Evolutionary conservation across 768 basidiomycete species (phyloP).

Genomic region (Tephrocybe sp.): DNA sequence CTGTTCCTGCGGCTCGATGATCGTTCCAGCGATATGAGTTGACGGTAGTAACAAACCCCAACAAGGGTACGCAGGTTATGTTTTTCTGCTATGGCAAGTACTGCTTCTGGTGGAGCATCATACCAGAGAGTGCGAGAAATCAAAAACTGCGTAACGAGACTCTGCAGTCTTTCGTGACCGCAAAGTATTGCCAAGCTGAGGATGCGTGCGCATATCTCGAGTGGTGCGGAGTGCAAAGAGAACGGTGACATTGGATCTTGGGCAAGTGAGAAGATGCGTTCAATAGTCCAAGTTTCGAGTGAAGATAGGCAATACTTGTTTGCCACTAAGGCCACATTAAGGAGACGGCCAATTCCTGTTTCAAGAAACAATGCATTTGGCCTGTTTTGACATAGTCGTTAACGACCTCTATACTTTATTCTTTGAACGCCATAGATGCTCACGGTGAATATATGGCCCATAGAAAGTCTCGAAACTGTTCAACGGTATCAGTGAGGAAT

Average conservation of each 20-base stretch:
- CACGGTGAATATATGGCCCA: constrained; percentile 50
- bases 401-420: background rate
- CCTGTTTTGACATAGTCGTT: constrained; percentile 22
- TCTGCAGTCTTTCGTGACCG: constrained; percentile 43
- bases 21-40: constrained; percentile 35
- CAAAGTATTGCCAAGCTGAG: constrained; percentile 53
- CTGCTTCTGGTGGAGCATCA: constrained; percentile 44
- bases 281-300: constrained; percentile 42
- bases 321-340: constrained; percentile 45
- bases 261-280: constrained; percentile 35
- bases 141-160: constrained; percentile 46
- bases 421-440: constrained; percentile 13
- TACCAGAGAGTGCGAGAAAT: constrained; percentile 55
- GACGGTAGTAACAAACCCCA: constrained; percentile 56
- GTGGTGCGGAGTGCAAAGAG: constrained; percentile 28
- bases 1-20: constrained; percentile 26
- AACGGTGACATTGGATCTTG: constrained; percentile 24
- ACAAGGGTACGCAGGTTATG: constrained; percentile 34
- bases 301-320: constrained; percentile 47
- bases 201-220: constrained; percentile 40
- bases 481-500: constrained; percentile 38
- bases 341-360: constrained; percentile 36
- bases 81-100: constrained; percentile 45
- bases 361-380: constrained; percentile 36
- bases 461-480: constrained; percentile 46